Evolutionary conservation across 2,329 filamentous ascomycete species (phyloP), one percentile per base, ranked within the genome.

Genomic region (Cordyceps pruinosa): DNA sequence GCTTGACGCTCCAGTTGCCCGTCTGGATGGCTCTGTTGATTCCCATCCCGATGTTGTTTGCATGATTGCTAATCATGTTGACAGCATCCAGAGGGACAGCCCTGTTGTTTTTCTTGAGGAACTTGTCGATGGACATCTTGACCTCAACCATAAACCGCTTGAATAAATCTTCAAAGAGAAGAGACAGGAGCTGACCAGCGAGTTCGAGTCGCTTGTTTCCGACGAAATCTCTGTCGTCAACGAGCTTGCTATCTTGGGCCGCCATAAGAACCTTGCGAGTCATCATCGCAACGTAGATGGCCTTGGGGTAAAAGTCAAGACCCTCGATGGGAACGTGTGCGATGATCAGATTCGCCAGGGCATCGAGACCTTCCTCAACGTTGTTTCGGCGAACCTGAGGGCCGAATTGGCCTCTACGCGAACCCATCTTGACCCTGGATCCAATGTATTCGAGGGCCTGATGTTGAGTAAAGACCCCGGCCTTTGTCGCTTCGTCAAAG

Each of bases 11-110:
- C 94, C 94, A 99, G 68, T 99, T 99, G 21, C 94, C 94, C 0
- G 94, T 97, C 55, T 95, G 92, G 59, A 99, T 97, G 8, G 94
- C 93, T 60, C 95, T 85, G 70, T 96, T 96, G 81, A 99, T 90
- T 13, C 94, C 94, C 63, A 88, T 82, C 0, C 92, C 96, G 64
- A 99, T 97, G 65, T 87, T 86, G 63, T 89, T 89, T 56, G 90
- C 89, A 64, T 94, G 89, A 47, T 90, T 88, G 63, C 85, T 87
- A 65, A 99, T 88, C 66, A 95, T 87, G 39, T 88, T 84, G 61
- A 88, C 85, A 4, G 93, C 91, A 69, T 99, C 93, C 56, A 97
- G 91, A 30, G 91, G 85, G 56, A 91, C 85, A 0, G 90, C 91
- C 44, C 92, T 84, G 68, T 95, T 93, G 56, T 90, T 90, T 70